Evolutionary conservation across 1,284 basidiomycete species (phyloP), one percentile per base, ranked within the genome.

Genomic region (Hymenochaete sp.): DNA sequence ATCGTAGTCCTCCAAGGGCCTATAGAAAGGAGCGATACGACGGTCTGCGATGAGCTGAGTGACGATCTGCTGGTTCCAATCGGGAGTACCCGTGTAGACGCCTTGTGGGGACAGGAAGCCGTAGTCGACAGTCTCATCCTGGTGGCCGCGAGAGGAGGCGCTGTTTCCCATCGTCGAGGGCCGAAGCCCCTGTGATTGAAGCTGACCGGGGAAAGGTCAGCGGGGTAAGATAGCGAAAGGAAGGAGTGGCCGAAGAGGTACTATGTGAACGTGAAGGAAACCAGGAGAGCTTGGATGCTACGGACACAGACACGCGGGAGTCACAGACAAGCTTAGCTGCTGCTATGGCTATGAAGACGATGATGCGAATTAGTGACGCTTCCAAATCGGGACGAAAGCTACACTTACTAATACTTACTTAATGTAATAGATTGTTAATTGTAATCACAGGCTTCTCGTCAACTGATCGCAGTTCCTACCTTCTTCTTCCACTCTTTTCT

Each of bases 1-100:
- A 24, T 88, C 82, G 59, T 88, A 97, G 53, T 98, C 95, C 58
- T 98, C 93, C 24, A 96, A 72, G 3, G 93, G 93, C 36, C 90
- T 77, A 65, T 97, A 98, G 67, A 98, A 98, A 0, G 96, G 96
- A 0, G 93, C 91, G 21, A 98, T 76, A 58, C 78, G 82, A 59
- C 91, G 82, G 52, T 88, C 82, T 56, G 85, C 70, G 63, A 98
- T 93, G 59, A 91, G 75, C 59, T 86, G 79, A 43, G 86, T 82
- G 49, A 96, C 93, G 50, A 90, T 69, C 49, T 77, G 64, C 57
- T 95, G 88, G 60, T 90, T 88, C 81, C 93, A 98, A 65, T 98
- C 93, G 59, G 79, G 75, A 29, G 76, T 68, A 32, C 87, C 87
- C 9, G 87, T 84, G 67, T 96, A 93, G 47, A 93, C 80, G 59